Evolutionary conservation across 768 basidiomycete genomes (phyloP).

Genomic region (Macrolepiota albuminosa): DNA sequence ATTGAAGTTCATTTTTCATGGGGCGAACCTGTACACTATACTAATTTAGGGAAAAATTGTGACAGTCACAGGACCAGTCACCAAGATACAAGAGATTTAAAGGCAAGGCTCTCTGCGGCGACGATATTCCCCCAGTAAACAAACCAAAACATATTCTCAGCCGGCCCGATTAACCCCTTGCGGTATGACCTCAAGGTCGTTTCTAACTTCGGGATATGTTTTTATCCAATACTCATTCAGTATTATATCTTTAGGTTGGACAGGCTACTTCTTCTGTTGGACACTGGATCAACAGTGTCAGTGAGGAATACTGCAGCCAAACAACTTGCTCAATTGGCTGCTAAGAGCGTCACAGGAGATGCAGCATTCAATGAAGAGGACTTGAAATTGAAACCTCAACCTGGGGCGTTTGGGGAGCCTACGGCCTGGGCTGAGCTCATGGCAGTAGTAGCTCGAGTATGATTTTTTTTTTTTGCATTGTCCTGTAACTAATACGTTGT

Average conservation of each 20-base stretch:
- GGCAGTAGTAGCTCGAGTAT: slow-evolving; percentile 83
- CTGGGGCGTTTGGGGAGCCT: slow-evolving; percentile 55
- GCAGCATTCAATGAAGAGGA: slow-evolving; percentile 73
- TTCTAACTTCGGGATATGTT: slow-evolving; percentile 1
- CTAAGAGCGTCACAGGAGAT: slow-evolving; percentile 79
- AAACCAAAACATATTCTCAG: slow-evolving; percentile 37
- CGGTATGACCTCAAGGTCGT: slow-evolving; percentile 76
- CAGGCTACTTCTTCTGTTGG: slow-evolving; percentile 91
- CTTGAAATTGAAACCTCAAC: slow-evolving; percentile 58
- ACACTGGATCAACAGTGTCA: slow-evolving; percentile 87
- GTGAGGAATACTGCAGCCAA: slow-evolving; percentile 95
- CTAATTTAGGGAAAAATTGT: slow-evolving; percentile 23
- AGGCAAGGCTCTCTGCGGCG: slow-evolving; percentile 39
- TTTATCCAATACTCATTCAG: background rate
- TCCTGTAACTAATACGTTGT: slow-evolving; percentile 8
- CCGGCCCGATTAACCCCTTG: slow-evolving; percentile 51
- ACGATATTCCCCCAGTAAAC: slow-evolving; percentile 55
- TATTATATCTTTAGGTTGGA: slow-evolving; percentile 64
- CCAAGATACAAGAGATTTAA: slow-evolving; percentile 58
- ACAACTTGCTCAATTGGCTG: slow-evolving; percentile 90
- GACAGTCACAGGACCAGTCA: slow-evolving; percentile 36
- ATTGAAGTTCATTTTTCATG: slow-evolving; percentile 9
- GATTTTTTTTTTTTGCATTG: slow-evolving; percentile 19
- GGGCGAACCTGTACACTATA: slow-evolving; percentile 4
- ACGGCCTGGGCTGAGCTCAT: slow-evolving; percentile 89